Conservation (phyloP, 2,329 filamentous ascomycete genomes). For the Verticillium nubilum region DNA sequence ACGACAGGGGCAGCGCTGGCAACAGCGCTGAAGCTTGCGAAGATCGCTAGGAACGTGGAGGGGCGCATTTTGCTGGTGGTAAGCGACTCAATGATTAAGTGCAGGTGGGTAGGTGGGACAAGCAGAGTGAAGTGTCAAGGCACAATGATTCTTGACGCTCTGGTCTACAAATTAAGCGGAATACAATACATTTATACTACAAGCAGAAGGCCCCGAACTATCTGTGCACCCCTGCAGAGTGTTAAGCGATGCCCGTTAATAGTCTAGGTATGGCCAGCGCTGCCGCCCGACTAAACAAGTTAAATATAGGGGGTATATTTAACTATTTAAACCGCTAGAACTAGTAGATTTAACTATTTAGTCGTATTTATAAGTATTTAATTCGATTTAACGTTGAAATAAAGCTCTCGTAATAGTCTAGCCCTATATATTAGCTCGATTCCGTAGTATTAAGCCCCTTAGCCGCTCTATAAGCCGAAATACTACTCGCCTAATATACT, state of each 20-base stretch:
- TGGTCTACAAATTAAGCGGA: not conserved
- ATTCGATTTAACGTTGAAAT: not conserved
- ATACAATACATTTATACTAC: not conserved
- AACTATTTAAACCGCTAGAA: not conserved
- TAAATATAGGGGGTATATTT: not conserved
- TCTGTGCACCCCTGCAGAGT: not conserved
- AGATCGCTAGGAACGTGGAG: not conserved
- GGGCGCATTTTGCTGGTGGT: not conserved
- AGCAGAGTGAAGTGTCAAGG: not conserved
- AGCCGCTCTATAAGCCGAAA: not conserved
- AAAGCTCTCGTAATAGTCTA: not conserved
- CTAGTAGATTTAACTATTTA: not conserved
- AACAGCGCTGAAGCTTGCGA: not conserved
- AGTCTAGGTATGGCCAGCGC: not conserved
- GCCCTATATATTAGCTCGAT: not conserved
- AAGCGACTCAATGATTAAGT: not conserved
- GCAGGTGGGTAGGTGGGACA: no score
- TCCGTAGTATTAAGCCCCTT: not conserved
- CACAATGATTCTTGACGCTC: not conserved
- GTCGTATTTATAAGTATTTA: not conserved
- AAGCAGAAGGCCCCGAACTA: no score
- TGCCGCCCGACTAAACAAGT: not conserved
- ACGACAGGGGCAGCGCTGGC: not conserved
- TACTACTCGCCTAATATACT: not conserved
- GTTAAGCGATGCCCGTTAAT: no score